Conservation (phyloP, 2,329 filamentous ascomycete genomes). For the Sporothrix sp. region DNA sequence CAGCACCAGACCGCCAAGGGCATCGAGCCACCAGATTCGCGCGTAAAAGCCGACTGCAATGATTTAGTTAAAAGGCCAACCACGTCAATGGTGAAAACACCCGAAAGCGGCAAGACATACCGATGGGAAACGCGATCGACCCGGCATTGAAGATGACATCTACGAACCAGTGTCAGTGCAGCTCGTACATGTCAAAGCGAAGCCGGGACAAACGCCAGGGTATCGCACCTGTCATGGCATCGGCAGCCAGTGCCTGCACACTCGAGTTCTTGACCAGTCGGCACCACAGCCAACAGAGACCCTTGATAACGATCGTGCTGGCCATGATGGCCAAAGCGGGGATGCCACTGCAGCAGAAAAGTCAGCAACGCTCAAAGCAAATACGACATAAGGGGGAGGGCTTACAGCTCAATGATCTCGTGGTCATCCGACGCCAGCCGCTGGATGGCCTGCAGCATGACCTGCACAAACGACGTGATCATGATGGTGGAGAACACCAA, state of each 20-base stretch:
- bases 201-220: not conserved
- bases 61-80: too few relatives aligned
- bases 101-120: slow-evolving; percentile 27
- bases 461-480: slow-evolving; percentile 76
- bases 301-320: slow-evolving; percentile 71
- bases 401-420: slow-evolving; percentile 55
- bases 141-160: slow-evolving; percentile 85
- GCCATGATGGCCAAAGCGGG: slow-evolving; percentile 74
- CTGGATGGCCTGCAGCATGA: slow-evolving; percentile 59
- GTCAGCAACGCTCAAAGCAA: not conserved
- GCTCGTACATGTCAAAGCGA: too few relatives aligned
- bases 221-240: slow-evolving; percentile 23
- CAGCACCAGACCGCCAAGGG: slow-evolving; percentile 67
- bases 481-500: slow-evolving; percentile 78
- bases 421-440: slow-evolving; percentile 53
- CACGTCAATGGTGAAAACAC: not conserved
- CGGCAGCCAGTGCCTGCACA: slow-evolving; percentile 59
- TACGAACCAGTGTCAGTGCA: too few relatives aligned
- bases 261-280: slow-evolving; percentile 76
- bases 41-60: slow-evolving; percentile 57
- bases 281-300: slow-evolving; percentile 78
- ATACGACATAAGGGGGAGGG: not conserved
- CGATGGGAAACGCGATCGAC: slow-evolving; percentile 75
- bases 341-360: slow-evolving; percentile 33
- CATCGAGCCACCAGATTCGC: slow-evolving; percentile 76